Conservation (phyloP, 2,329 filamentous ascomycete species). For the Leptographium procerum region DNA sequence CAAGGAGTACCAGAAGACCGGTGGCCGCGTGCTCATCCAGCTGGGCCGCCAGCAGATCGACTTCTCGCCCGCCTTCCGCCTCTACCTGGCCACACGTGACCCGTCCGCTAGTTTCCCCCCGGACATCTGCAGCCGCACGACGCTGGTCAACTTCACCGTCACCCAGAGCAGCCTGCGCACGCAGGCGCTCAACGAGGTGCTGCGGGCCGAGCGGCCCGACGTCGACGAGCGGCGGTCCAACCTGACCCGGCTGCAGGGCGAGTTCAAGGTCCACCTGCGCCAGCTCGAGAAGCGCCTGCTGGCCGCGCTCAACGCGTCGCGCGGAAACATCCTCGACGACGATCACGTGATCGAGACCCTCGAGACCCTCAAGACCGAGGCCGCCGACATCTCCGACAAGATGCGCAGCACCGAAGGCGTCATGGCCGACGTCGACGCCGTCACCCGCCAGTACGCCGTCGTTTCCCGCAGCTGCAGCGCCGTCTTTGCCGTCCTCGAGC, state of each 20-base stretch:
- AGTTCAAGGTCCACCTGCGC: conserved; percentile 96
- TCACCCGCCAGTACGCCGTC: conserved; percentile 86
- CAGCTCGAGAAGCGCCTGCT: conserved; percentile 89
- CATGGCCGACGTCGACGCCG: conserved; percentile 94
- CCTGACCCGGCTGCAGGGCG: conserved; percentile 95
- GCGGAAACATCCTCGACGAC: conserved; percentile 95
- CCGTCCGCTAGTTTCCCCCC: conserved; percentile 90
- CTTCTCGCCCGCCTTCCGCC: conserved; percentile 91
- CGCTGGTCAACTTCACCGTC: conserved; percentile 98
- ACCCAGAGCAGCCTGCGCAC: conserved; percentile 98
- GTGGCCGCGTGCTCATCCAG: conserved; percentile 94
- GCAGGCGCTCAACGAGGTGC: conserved; percentile 91
- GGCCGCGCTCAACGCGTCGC: conserved; percentile 92
- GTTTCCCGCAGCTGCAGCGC: conserved; percentile 93
- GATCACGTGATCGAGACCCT: conserved; percentile 97
- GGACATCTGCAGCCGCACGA: conserved; percentile 95
- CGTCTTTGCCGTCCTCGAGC: conserved; percentile 92
- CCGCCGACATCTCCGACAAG: conserved; percentile 90
- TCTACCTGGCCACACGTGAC: conserved; percentile 91
- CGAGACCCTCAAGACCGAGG: conserved; percentile 95
- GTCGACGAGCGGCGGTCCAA: conserved; percentile 94
- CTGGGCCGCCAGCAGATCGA: conserved; percentile 98
- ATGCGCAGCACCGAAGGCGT: conserved; percentile 95
- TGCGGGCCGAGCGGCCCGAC: conserved; percentile 94
- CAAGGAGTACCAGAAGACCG: conserved; percentile 98